Evolutionary conservation across 306 rosid species (phyloP), one percentile per base, ranked within the genome.

Genomic region (Gleditsia sinensis): DNA sequence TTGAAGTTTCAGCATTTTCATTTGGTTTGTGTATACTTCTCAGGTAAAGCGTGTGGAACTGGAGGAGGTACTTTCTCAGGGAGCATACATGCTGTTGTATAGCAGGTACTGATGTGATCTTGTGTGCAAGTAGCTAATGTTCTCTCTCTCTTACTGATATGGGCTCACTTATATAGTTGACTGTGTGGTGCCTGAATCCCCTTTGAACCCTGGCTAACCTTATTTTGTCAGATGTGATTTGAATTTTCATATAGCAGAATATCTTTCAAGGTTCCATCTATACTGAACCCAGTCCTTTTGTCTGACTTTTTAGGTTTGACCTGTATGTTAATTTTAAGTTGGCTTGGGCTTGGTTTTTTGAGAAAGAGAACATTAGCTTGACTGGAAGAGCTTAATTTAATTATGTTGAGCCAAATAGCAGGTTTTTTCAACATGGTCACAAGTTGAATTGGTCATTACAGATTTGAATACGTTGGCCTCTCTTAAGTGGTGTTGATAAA

Each of bases 21-120:
- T 59, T 60, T 65, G 39, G 69, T 71, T 56, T 55, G 54, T 28
- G 23, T 61, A 62, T 62, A 53, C 56, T 66, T 45, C 20, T 78
- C 85, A 95, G 99, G 98, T 95, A 71, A n/a, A 10, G 1, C 66
- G 49, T 20, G 98, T 87, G 78, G 91, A 90, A 57, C 68, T 95
- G 89, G 96, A 90, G 19, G 99, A 95, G 80, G 98, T 95, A 60
- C 96, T 95, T 84, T 92, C 98, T 78, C 91, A 95, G 81, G 98
- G 88, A 57, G 98, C 96, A 20, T 95, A 95, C 80, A 95, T 95
- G 99, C 96, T 95, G 75, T 83, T 95, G 68, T 95, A 92, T 79
- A 86, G 90, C 84, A 95, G 98, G 98, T 94, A 83, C 19, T 63
- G 24, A 77, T 73, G 17, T 69, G 55, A 49, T 51, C 12, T 34